Conservation (phyloP, 257 asterid genomes). For the Misopates orontium region DNA sequence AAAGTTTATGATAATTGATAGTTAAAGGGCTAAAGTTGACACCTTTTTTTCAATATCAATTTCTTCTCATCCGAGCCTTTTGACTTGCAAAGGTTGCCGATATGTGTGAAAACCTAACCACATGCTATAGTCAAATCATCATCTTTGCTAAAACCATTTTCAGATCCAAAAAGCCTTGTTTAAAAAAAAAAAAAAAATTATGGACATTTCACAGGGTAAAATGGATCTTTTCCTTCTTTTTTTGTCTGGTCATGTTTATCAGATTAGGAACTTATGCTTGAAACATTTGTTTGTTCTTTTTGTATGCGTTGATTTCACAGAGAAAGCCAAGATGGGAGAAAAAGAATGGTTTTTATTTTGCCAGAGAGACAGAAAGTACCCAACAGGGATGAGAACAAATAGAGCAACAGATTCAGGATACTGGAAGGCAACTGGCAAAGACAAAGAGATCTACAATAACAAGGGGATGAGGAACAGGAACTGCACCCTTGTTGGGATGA, state of each 20-base stretch:
- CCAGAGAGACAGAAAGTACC: constrained; percentile 78
- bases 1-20: too few relatives aligned
- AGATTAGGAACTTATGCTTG: background rate
- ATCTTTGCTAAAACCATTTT: too few relatives aligned
- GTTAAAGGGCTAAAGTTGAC: background rate
- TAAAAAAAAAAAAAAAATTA: too few relatives aligned
- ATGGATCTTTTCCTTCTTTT: too few relatives aligned
- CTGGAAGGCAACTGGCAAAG: constrained; percentile 95
- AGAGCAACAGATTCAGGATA: constrained; percentile 78
- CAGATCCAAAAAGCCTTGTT: too few relatives aligned
- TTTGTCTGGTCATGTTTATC: background rate
- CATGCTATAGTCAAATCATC: too few relatives aligned
- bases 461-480: constrained; percentile 32
- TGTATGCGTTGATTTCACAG: constrained; percentile 35
- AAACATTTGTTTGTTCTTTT: background rate
- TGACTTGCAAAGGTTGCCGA: too few relatives aligned
- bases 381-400: constrained; percentile 86
- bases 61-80: background rate
- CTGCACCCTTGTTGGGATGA: constrained; percentile 74
- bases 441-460: constrained; percentile 59
- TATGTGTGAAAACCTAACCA: too few relatives aligned
- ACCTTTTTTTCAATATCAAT: background rate
- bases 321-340: constrained; percentile 75
- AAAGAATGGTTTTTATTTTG: constrained; percentile 78
- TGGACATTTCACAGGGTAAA: too few relatives aligned